Evolutionary conservation across 2,329 filamentous ascomycete genomes (phyloP).

Genomic region (Penicillium sp.): DNA sequence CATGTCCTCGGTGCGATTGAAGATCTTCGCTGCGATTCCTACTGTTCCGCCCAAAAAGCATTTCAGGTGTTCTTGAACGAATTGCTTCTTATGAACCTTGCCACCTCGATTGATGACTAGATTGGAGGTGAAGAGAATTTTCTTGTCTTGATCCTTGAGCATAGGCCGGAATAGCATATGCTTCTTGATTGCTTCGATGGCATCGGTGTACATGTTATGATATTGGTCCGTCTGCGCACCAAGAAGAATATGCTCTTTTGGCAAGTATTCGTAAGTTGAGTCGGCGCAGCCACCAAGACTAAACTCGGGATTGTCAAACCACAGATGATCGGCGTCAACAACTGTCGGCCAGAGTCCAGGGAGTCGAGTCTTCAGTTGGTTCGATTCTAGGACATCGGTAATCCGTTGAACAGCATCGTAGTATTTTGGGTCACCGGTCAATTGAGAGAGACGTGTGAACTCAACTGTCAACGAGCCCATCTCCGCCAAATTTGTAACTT

Average conservation of each 20-base stretch:
- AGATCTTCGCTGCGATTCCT: constrained; percentile 62
- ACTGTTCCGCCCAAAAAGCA: constrained; percentile 68
- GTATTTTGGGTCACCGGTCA: constrained; percentile 79
- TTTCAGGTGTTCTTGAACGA: constrained; percentile 59
- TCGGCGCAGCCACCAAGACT: constrained; percentile 53
- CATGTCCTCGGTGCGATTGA: constrained; percentile 59
- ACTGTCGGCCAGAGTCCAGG: constrained; percentile 80
- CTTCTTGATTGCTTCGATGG: constrained; percentile 44
- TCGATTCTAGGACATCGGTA: constrained; percentile 74
- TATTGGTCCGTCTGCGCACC: constrained; percentile 48
- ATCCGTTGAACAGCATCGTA: constrained; percentile 89
- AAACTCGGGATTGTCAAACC: constrained; percentile 40
- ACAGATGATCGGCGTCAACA: constrained; percentile 60
- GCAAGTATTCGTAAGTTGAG: constrained; percentile 56
- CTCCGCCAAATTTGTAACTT: constrained; percentile 69
- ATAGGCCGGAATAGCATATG: constrained; percentile 51
- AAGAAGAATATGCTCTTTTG: constrained; percentile 53
- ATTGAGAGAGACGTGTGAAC: constrained; percentile 84
- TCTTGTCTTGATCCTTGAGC: constrained; percentile 40
- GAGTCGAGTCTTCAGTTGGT: constrained; percentile 71
- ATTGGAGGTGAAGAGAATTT: constrained; percentile 47
- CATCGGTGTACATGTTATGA: constrained; percentile 46
- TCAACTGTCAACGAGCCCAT: constrained; percentile 83
- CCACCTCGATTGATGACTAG: constrained; percentile 22
- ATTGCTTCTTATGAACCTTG: constrained; percentile 25